Evolutionary conservation across 805 yeast species (phyloP).

Genomic region (Wickerhamomyces ciferrii): DNA sequence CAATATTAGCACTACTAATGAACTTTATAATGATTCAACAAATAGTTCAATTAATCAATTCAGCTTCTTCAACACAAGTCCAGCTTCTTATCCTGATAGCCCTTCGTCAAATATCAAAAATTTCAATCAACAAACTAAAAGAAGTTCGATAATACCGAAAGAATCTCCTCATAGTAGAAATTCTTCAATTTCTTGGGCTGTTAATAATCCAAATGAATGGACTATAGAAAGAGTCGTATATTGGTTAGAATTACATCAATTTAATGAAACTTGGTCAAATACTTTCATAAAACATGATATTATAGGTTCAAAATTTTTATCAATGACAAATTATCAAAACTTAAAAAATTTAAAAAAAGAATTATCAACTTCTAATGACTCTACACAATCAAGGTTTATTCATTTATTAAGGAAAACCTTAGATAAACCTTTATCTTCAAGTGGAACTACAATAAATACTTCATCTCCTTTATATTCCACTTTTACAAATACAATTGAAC

Average conservation of each 20-base stretch:
- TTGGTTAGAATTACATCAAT: slow-evolving; percentile 68
- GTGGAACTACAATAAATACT: slow-evolving; percentile 8
- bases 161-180: slow-evolving; percentile 20
- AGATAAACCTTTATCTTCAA: slow-evolving; percentile 14
- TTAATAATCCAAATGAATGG: slow-evolving; percentile 61
- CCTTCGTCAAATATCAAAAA: slow-evolving; percentile 4
- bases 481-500: slow-evolving; percentile 5
- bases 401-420: slow-evolving; percentile 43
- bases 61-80: slow-evolving; percentile 20
- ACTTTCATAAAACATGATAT: slow-evolving; percentile 55
- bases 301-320: slow-evolving; percentile 58
- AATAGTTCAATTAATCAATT: slow-evolving; percentile 14
- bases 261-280: slow-evolving; percentile 70
- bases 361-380: slow-evolving; percentile 39
- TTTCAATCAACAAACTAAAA: background rate
- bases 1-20: too few species aligned
- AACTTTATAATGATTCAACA: background rate
- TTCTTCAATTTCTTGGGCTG: slow-evolving; percentile 39
- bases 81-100: slow-evolving; percentile 6
- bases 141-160: background rate
- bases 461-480: slow-evolving; percentile 8
- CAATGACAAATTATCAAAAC: slow-evolving; percentile 62
- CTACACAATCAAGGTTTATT: slow-evolving; percentile 53
- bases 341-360: slow-evolving; percentile 35
- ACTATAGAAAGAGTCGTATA: slow-evolving; percentile 54